Percentiles rank a stretch among this genome's conserved stretches.
phyloP scores from a whole-genome alignment of 163 green algal genomes.

The Chlorella variabilis region DNA sequence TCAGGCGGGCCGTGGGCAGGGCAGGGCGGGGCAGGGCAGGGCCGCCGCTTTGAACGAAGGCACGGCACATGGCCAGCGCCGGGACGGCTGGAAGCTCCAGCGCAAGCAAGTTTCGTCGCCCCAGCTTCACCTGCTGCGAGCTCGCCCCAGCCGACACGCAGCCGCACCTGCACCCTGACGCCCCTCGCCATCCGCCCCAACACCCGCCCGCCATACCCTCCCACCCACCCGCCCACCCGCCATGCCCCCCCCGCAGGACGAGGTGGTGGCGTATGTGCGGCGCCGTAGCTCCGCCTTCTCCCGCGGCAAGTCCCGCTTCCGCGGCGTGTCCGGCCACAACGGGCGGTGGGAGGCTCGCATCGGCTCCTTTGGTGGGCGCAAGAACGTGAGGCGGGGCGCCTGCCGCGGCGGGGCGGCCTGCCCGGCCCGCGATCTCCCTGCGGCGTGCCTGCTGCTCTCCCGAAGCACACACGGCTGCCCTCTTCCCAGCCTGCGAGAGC shows the following conservation, averaged over 20 bases:
- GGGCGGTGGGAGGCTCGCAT: conserved; percentile 80
- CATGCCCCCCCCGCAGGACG: conserved; percentile 52
- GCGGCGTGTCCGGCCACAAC: conserved; percentile 70
- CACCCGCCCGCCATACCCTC: no score
- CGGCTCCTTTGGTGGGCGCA: conserved; percentile 65
- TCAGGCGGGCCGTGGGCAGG: no score
- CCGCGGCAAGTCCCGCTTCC: conserved; percentile 63
- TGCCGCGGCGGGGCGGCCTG: not conserved
- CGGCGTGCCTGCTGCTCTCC: not conserved
- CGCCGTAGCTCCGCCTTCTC: conserved; percentile 67
- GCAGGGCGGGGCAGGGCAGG: no score
- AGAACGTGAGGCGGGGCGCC: conserved; percentile 62
- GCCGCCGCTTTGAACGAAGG: no score
- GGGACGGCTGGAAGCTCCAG: no score
- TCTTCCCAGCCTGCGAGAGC: not conserved
- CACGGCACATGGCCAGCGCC: no score
- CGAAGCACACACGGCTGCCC: not conserved
- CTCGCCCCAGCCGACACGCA: no score
- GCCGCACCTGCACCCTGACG: no score
- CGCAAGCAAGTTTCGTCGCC: no score
- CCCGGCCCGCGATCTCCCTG: no score
- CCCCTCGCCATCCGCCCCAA: no score
- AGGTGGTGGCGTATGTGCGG: conserved; percentile 71
- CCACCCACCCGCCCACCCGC: not conserved
- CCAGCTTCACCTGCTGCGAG: no score